These are phyloP conservation scores for Centrapalus pauciflorus DNA, from an alignment of 129 eudicot species.

Conservation along the genomic window DNA sequence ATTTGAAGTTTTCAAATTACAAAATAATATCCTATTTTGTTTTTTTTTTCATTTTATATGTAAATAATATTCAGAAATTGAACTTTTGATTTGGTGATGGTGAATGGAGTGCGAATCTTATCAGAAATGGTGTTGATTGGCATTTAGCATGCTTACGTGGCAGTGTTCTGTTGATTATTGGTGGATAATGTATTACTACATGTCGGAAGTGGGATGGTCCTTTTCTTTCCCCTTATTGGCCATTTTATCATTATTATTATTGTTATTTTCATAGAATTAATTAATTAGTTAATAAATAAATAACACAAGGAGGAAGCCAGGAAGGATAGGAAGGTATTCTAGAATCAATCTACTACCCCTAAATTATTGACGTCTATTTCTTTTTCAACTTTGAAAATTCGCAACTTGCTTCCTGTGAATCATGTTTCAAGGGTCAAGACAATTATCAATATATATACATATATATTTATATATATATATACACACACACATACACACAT, in stretches of 20 bases:
- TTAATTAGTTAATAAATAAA: not conserved
- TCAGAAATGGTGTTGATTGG: constrained; percentile 34
- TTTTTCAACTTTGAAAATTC: not conserved
- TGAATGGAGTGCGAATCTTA: constrained; percentile 36
- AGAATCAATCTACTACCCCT: not conserved
- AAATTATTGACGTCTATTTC: constrained; percentile 5
- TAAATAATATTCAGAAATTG: no score
- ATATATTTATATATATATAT: no score
- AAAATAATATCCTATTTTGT: not conserved
- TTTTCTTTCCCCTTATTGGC: constrained; percentile 11
- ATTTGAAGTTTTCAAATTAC: not conserved
- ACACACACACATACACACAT: no score
- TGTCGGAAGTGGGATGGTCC: constrained; percentile 33
- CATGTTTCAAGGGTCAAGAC: no score
- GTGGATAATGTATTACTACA: constrained; percentile 28
- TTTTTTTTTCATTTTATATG: not conserved
- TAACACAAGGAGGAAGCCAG: no score
- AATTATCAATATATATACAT: no score
- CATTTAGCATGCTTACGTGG: constrained; percentile 27
- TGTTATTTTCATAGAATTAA: not conserved
- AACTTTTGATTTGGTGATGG: not conserved
- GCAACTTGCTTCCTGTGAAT: no score
- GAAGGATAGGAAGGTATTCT: no score
- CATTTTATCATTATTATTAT: not conserved
- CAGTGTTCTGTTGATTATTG: not conserved